Evolutionary conservation across 1,284 basidiomycete genomes (phyloP).

Genomic region (Fistulina hepatica): DNA sequence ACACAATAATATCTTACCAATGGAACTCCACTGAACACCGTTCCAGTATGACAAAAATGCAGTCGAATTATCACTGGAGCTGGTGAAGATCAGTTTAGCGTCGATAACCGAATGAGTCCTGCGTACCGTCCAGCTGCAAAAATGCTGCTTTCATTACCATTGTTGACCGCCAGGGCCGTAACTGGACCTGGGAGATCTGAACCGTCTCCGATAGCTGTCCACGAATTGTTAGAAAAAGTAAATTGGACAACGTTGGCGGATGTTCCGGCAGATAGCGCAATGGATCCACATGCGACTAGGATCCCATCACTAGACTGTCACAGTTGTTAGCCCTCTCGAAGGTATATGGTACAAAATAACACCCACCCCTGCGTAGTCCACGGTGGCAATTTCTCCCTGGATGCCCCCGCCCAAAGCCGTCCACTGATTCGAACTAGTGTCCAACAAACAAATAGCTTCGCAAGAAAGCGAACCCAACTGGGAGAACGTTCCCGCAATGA

Average conservation of each 20-base stretch:
- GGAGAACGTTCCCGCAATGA: conserved; percentile 82
- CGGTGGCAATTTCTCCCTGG: conserved; percentile 68
- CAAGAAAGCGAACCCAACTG: conserved; percentile 72
- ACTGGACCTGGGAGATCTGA: conserved; percentile 78
- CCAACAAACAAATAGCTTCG: conserved; percentile 72
- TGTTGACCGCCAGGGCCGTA: conserved; percentile 79
- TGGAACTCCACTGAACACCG: conserved; percentile 58
- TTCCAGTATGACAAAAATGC: conserved; percentile 80
- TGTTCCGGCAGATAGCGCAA: conserved; percentile 48
- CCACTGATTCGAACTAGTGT: conserved; percentile 66
- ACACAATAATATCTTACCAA: conserved; percentile 35
- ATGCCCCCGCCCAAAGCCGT: conserved; percentile 72
- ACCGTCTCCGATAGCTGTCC: conserved; percentile 62
- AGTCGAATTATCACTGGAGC: conserved; percentile 43
- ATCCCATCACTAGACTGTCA: conserved; percentile 47
- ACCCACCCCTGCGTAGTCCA: conserved; percentile 75
- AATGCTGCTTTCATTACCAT: conserved; percentile 71
- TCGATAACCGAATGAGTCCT: conserved; percentile 1
- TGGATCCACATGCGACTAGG: conserved; percentile 67
- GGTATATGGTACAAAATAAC: conserved; percentile 7
- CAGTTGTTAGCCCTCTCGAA: conserved; percentile 5
- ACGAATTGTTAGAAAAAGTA: conserved; percentile 57
- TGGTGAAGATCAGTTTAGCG: conserved; percentile 17
- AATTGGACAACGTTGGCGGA: conserved; percentile 64
- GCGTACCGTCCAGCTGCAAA: conserved; percentile 81